Conservation (phyloP, 768 basidiomycete species). For the Tephrocybe sp. region DNA sequence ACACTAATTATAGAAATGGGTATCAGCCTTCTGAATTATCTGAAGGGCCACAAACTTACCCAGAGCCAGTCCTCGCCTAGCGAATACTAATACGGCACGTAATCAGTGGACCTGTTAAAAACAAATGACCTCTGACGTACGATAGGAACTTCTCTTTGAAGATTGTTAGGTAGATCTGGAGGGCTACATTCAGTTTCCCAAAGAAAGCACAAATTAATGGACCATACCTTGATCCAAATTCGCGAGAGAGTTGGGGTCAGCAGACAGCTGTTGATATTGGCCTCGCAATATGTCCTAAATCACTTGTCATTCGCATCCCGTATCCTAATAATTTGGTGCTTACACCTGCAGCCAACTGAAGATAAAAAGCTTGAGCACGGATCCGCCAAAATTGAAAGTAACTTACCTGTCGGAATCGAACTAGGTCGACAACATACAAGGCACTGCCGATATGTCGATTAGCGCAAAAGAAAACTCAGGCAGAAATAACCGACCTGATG, state of each 20-base stretch:
- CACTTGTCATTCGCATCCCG: background rate
- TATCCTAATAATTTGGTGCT: slow-evolving; percentile 9
- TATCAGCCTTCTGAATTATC: background rate
- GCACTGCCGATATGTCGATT: slow-evolving; percentile 49
- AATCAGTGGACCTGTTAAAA: background rate
- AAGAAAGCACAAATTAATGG: background rate
- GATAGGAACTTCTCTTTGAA: slow-evolving; percentile 91
- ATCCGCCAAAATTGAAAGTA: background rate
- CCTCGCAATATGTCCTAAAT: slow-evolving; percentile 81
- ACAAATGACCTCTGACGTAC: slow-evolving; percentile 41
- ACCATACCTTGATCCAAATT: slow-evolving; percentile 89
- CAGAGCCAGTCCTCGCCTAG: slow-evolving; percentile 94
- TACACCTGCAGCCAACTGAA: slow-evolving; percentile 53
- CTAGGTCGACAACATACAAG: slow-evolving; percentile 92
- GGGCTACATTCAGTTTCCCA: background rate
- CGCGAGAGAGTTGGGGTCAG: slow-evolving; percentile 90
- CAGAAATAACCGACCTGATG: slow-evolving; percentile 64
- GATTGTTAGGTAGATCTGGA: slow-evolving; percentile 90
- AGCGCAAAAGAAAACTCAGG: background rate
- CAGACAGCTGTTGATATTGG: slow-evolving; percentile 90
- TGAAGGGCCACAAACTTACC: slow-evolving; percentile 42
- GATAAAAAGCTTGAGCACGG: slow-evolving; percentile 1
- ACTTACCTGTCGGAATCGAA: slow-evolving; percentile 85
- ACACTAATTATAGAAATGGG: slow-evolving; percentile 48
- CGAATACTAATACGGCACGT: slow-evolving; percentile 57